Base-by-base conservation (phyloP, 208 protist genomes). In the Herpetomonas samuelpessoai region DNA sequence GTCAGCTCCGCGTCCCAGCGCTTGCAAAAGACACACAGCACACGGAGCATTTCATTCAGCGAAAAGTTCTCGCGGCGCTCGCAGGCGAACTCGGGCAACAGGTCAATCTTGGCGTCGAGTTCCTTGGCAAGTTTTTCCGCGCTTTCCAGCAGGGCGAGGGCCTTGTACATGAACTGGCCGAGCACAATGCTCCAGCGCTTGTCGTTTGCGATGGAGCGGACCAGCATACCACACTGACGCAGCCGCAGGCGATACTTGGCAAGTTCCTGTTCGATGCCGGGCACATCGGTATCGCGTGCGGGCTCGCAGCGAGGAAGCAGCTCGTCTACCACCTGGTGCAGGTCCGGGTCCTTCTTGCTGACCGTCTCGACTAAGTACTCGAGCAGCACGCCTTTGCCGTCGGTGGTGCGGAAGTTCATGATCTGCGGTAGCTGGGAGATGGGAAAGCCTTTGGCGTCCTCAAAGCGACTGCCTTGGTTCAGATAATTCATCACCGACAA, bases 401-500 rank as follows among this genome's bases (percentile, higher is more conserved):
- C 80, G 19, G 83, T 87, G 12, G 85, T 85, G 21, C 58, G 68
- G 53, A 90, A 86, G 53, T 84, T 71, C 48, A 84, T 79, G 53
- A 92, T 83, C 30, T 82, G 67, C 29, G 71, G 65, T 18, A 95
- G 57, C 41, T 91, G 74, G 35, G 83, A 83, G 53, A 92, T 81
- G 38, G 78, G 74, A 68, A 95, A 95, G 18, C 72, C 88, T 56
- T 81, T 83, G 12, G 83, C 82, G 24, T 74, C 79, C 48, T 88
- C 69, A 62, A 77, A 89, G 28, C 72, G 71, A 45, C 78, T 95
- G 39, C 88, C 88, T 25, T 56, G 62, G 68, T 95, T 95, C 24
- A 95, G 60, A 58, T 87, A 79, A 65, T 95, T 95, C 48, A 79
- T 86, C 25, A 91, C 53, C 18, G 76, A 62, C 25, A 95, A 69